Percentiles rank a stretch among this genome's conserved stretches.
Conservation (phyloP, 345 rosid genomes). For the Populus ilicifolia region DNA sequence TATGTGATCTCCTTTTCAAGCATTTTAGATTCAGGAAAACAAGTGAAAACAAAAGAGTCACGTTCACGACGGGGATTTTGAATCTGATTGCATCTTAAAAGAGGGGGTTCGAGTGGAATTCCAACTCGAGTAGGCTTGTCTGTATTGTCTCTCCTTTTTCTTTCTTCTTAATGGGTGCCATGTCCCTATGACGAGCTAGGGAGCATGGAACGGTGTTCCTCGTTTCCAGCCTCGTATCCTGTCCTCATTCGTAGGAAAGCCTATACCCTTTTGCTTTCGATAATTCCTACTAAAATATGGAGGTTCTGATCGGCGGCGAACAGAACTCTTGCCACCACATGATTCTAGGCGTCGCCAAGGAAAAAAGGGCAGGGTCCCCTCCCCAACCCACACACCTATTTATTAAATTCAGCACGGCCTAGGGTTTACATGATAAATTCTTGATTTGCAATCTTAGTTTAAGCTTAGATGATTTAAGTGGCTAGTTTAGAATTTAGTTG, state of each 20-base stretch:
- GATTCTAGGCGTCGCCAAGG: neutral
- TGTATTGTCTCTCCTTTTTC: constrained; percentile 5
- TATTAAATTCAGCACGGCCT: too few relatives aligned
- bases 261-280: neutral
- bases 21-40: neutral
- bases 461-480: too few relatives aligned
- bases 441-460: too few relatives aligned
- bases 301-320: neutral
- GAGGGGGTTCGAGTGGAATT: constrained; percentile 29
- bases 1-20: neutral
- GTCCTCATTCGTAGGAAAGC: constrained; percentile 20
- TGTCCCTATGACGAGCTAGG: neutral
- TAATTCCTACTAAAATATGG: neutral
- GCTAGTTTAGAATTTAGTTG: too few relatives aligned
- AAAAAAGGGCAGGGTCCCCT: neutral
- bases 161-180: neutral
- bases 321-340: neutral
- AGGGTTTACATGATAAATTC: too few relatives aligned
- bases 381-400: neutral
- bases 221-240: neutral
- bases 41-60: neutral
- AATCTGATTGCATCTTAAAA: constrained; percentile 6
- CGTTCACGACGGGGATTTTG: constrained; percentile 18
- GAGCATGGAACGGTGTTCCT: constrained; percentile 15
- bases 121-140: constrained; percentile 28